Base-by-base conservation (phyloP, 1,139 yeast species). In the Hyphopichia burtonii region DNA sequence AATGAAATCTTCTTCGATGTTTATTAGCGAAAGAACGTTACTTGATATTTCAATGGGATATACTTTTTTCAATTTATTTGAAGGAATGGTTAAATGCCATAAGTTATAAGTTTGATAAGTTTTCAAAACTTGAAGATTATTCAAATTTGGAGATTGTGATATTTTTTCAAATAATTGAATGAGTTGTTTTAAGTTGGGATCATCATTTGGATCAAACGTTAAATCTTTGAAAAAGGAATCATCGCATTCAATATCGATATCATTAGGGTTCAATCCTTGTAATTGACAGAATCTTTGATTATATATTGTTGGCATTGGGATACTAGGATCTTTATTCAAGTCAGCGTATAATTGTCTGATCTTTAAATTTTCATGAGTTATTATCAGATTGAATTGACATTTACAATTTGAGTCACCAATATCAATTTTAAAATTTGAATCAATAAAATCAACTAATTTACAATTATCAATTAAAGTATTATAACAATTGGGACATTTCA, bases 1-100 rank as follows among this genome's bases (percentile, higher is more conserved):
- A 9, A 59, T 54, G 44, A 69, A 70, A 14, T 55, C 41, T 36
- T 61, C 61, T 45, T 70, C 74, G 12, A 68, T 52, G 14, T 55
- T 15, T 10, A 66, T 63, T 39, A 65, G 59, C 0, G 63, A 65
- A 11, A 63, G 67, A 36, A 70, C 52, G 44, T 68, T 68, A 41
- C 60, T 65, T 33, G 54, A 55, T 39, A 58, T 47, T 20, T 46
- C 47, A 18, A 54, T 19, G 8, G 32, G 28, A 14, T 33, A 45
- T 1, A 52, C 44, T 16, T 46, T 43, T 9, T 9, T 9, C 9
- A 15, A 10, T 35, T 35, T 35, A 25, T 35, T 35, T 27, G 31
- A 23, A 3, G 44, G 41, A 16, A 52, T 43, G 3, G 66, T 56
- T 7, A 50, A 41, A 32, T 55, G 56, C 20, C 58, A 46, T 38